Percentiles rank a stretch among this genome's conserved stretches.
Conservation (phyloP, 345 rosid species). For the Camelina sativa region DNA sequence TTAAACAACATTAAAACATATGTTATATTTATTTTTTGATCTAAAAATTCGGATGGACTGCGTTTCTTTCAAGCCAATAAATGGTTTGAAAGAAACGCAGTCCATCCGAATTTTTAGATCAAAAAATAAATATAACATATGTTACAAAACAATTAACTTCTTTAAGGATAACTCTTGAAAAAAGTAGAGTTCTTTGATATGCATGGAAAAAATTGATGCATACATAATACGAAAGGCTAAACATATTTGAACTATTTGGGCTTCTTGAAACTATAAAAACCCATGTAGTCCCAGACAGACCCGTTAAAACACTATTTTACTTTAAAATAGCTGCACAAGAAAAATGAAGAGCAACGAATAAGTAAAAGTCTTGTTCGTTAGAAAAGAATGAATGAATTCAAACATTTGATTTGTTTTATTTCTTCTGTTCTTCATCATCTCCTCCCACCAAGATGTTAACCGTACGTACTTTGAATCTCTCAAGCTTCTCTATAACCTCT, state of each 20-base stretch:
- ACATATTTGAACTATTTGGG: neutral
- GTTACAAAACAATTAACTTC: neutral
- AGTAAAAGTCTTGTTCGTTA: neutral
- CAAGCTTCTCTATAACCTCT: slow-evolving; percentile 32
- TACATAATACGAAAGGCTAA: neutral
- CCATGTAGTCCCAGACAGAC: neutral
- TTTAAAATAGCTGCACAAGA: neutral
- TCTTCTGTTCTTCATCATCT: slow-evolving; percentile 31
- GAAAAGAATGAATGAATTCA: slow-evolving; percentile 17
- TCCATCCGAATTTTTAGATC: neutral
- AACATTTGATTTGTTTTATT: slow-evolving; percentile 13
- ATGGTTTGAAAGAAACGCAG: slow-evolving; percentile 11
- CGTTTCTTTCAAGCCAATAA: neutral
- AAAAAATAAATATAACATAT: slow-evolving; percentile 5
- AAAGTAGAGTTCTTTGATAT: slow-evolving; percentile 5
- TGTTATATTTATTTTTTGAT: slow-evolving; percentile 3
- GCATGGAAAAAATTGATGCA: slow-evolving; percentile 4
- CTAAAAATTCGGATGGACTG: neutral
- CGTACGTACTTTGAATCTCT: slow-evolving; percentile 48
- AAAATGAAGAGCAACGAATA: neutral
- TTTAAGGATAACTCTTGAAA: neutral
- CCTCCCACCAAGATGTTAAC: slow-evolving; percentile 41
- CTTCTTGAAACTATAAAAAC: neutral
- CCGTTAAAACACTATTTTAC: neutral
- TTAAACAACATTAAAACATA: too few relatives aligned